Evolutionary conservation across 331 rosid species (phyloP).

Genomic region (Malus hybrid): DNA sequence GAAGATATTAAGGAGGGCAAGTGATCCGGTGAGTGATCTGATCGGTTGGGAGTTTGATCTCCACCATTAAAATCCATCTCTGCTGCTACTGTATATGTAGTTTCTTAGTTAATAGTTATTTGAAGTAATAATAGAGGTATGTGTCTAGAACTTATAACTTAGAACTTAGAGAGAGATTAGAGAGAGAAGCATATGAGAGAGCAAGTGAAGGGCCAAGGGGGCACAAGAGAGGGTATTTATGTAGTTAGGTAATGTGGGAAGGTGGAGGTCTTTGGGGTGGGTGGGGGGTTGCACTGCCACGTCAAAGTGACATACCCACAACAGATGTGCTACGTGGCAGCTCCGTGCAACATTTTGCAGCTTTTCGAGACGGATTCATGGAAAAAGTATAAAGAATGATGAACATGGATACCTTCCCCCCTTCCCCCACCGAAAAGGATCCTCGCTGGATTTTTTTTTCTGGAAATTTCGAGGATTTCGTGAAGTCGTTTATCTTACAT

Average conservation of each 20-base stretch:
- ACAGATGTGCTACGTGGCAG: slow-evolving; percentile 39
- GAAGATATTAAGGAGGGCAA: slow-evolving; percentile 37
- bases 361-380: slow-evolving; percentile 25
- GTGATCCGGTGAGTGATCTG: slow-evolving; percentile 12
- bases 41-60: slow-evolving; percentile 24
- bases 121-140: no score
- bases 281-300: slow-evolving; percentile 44
- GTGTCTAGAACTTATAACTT: no score
- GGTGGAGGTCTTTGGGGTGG: not conserved
- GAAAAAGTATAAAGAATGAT: slow-evolving; percentile 8
- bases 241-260: not conserved
- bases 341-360: slow-evolving; percentile 23
- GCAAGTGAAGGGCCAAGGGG: not conserved
- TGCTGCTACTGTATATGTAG: slow-evolving; percentile 3
- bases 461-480: accelerated
- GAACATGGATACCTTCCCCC: no score
- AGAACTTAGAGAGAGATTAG: not conserved
- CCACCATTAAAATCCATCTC: slow-evolving; percentile 14
- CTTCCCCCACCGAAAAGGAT: no score
- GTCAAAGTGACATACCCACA: slow-evolving; percentile 37
- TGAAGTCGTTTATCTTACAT: accelerated
- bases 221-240: slow-evolving; percentile 20
- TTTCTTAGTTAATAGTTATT: not conserved
- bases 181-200: not conserved
- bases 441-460: no score